These are phyloP conservation scores for Aspergillus awamori DNA, from an alignment of 2,329 filamentous ascomycete species.

Conservation along the genomic window DNA sequence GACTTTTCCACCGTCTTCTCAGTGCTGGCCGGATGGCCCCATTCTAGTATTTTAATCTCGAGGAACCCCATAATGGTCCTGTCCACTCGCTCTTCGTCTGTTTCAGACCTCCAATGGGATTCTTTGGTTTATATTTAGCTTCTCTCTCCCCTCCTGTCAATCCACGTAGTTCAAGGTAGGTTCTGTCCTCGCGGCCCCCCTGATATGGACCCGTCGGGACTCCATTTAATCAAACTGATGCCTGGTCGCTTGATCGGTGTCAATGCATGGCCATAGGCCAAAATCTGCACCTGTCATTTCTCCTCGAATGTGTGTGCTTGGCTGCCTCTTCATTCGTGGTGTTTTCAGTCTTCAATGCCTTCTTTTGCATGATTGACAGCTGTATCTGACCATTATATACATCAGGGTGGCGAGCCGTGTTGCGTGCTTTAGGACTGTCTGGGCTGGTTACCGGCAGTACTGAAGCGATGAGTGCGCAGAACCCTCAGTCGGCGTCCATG, in stretches of 20 bases:
- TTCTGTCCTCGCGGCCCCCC: background rate
- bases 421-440: background rate
- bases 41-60: background rate
- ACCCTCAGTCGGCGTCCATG: slow-evolving; percentile 5
- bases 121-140: slow-evolving; percentile 10
- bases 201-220: slow-evolving; percentile 3
- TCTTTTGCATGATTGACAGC: background rate
- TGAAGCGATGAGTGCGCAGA: slow-evolving; percentile 7
- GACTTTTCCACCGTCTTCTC: background rate
- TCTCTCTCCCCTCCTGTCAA: background rate
- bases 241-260: background rate
- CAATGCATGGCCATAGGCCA: background rate
- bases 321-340: background rate
- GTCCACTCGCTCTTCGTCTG: slow-evolving; percentile 6
- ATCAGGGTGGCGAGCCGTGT: background rate
- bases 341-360: background rate
- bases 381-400: background rate
- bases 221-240: background rate
- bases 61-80: slow-evolving; percentile 3
- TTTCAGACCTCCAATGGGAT: slow-evolving; percentile 9
- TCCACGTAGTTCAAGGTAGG: slow-evolving; percentile 9
- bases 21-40: background rate
- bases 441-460: background rate
- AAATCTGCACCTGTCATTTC: background rate
- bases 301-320: background rate